A percentile compares a stretch with the other conserved stretches of the same genome.
These are phyloP conservation scores for Gossypium davidsonii DNA, from an alignment of 441 rosid genomes.

Conservation along the genomic window DNA sequence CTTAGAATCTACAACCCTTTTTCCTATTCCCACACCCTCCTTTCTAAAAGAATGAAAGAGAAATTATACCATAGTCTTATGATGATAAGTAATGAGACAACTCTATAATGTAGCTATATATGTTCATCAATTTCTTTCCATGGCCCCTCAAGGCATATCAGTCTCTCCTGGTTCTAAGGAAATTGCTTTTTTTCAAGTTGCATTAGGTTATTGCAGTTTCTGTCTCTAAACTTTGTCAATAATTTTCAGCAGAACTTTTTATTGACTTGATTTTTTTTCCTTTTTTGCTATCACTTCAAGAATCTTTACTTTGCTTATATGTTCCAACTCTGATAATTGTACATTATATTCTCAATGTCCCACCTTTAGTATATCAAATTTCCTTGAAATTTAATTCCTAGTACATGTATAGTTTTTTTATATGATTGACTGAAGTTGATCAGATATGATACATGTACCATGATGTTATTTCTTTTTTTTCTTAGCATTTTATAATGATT, in stretches of 20 bases:
- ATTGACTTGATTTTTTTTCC: not conserved
- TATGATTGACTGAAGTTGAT: not conserved
- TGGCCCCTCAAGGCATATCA: not conserved
- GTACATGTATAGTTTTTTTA: not conserved
- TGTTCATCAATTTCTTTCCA: not conserved
- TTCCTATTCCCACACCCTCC: not conserved
- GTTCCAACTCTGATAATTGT: not conserved
- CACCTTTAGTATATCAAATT: not conserved
- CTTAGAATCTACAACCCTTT: not conserved
- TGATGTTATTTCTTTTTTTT: not conserved
- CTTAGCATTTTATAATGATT: not conserved
- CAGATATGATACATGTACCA: not conserved
- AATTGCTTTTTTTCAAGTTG: conserved; percentile 2
- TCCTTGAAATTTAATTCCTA: not conserved
- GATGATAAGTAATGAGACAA: not conserved
- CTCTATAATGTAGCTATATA: not conserved
- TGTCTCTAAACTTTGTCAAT: not conserved
- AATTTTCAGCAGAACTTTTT: not conserved
- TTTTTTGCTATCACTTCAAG: not conserved
- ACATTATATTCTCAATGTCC: conserved; percentile 9
- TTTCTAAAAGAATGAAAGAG: not conserved
- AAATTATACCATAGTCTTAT: not conserved
- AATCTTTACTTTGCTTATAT: not conserved
- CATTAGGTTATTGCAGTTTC: not conserved
- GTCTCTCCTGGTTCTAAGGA: conserved; percentile 2